Base-by-base conservation (phyloP, 345 rosid genomes). In the Populus deltoides region DNA sequence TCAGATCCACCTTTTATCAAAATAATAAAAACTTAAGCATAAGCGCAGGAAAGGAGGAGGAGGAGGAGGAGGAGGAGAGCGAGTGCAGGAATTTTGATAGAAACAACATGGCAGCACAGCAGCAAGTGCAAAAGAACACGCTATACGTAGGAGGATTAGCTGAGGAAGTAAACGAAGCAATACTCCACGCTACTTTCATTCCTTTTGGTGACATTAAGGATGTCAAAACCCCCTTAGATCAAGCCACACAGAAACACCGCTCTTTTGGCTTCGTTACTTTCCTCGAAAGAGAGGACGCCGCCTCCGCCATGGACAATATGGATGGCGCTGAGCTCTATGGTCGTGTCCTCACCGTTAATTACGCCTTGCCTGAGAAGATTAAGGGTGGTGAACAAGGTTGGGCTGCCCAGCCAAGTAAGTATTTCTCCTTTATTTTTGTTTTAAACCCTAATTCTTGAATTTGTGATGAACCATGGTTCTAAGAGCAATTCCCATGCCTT, bases 351-450 rank as follows among this genome's bases (percentile, higher is more conserved):
- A 96, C 99, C 43, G 98, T 96, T 80, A 96, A 96, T 75, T 96
- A 92, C 76, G 99, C 98, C 45, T 92, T 93, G 33, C 98, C 99
- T 3, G 99, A 96, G 92, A 83, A 85, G 41, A 96, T 93, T 75
- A 96, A 96, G 92, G 99, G 99, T 76, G 99, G 99, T 7, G 98
- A 96, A 75, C 98, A 93, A 85, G 98, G 99, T 16, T 96, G 99
- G 99, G 99, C 99, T 8, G 98, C 99, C 9, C 98, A 96, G 81
- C 98, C 99, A n/a, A 90, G 99, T 93, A 89, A 6, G 93, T 87
- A 38, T 29, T 17, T 6, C 70, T 68, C 24, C 51, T 70, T 67
- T 49, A 59, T 39, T 57, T 16, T 72, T 57, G 63, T 51, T 22
- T 61, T 47, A 7, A 43, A 38, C 71, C 66, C 79, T 68, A 66